These are phyloP conservation scores for Geum urbanum DNA, from an alignment of 306 rosid species.

Conservation along the genomic window DNA sequence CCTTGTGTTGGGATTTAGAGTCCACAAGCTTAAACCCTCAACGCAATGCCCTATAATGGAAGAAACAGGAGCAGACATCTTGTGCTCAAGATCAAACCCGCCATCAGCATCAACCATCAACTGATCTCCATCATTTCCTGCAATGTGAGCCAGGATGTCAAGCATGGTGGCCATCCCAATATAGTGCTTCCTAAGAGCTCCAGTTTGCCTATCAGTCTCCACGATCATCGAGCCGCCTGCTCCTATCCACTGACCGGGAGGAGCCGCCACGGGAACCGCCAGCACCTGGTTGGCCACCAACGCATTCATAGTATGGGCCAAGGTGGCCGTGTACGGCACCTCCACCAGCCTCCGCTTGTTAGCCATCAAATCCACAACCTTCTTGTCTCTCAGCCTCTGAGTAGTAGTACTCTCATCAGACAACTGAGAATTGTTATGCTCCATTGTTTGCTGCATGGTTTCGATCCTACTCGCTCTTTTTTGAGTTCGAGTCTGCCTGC, in stretches of 20 bases:
- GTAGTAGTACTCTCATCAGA: conserved; percentile 15
- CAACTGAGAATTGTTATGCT: conserved; percentile 17
- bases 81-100: conserved; percentile 46
- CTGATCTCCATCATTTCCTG: conserved; percentile 45
- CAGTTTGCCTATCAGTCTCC: conserved; percentile 68
- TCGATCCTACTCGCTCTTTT: neutral
- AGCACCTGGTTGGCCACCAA: conserved; percentile 66
- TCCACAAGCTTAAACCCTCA: conserved; percentile 87
- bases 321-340: conserved; percentile 78
- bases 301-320: conserved; percentile 66
- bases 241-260: conserved; percentile 94
- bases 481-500: neutral
- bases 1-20: conserved; percentile 81
- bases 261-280: conserved; percentile 87
- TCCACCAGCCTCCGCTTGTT: conserved; percentile 68
- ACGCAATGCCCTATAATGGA: conserved; percentile 62
- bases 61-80: conserved; percentile 61
- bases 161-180: conserved; percentile 93
- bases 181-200: conserved; percentile 61
- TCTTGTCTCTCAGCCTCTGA: conserved; percentile 40
- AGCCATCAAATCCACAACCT: conserved; percentile 54
- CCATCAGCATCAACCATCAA: conserved; percentile 18
- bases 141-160: conserved; percentile 74
- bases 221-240: conserved; percentile 89
- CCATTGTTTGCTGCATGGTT: conserved; percentile 37